phyloP scores from a whole-genome alignment of 1,284 basidiomycete genomes.

The Phlebopus sp. region DNA sequence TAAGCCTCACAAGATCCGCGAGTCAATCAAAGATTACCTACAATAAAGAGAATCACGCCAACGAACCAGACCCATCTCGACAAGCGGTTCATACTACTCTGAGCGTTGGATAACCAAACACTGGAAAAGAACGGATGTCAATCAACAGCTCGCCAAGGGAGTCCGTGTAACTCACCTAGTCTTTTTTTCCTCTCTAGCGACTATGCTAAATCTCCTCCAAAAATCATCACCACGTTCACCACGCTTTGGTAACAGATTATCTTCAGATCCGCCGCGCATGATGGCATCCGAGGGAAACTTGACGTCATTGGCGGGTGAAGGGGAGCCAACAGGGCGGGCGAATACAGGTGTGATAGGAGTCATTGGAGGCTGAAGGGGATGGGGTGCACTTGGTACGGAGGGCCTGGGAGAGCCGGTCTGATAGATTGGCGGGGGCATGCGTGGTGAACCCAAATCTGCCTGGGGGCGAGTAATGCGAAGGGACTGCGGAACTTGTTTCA shows the following conservation, averaged over 20 bases:
- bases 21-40: constrained; percentile 28
- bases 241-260: constrained; percentile 58
- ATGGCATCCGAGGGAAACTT: constrained; percentile 55
- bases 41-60: constrained; percentile 56
- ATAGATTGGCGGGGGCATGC: constrained; percentile 35
- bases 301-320: constrained; percentile 39
- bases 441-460: constrained; percentile 21
- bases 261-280: constrained; percentile 67
- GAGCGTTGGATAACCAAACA: constrained; percentile 65
- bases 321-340: constrained; percentile 55
- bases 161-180: constrained; percentile 45
- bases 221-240: constrained; percentile 78
- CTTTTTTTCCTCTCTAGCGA: constrained; percentile 67
- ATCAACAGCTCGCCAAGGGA: background rate
- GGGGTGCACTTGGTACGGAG: constrained; percentile 48
- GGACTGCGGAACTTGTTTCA: constrained; percentile 41
- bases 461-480: constrained; percentile 25
- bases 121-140: constrained; percentile 32
- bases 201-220: constrained; percentile 81
- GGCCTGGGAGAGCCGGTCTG: constrained; percentile 31
- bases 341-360: constrained; percentile 78
- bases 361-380: constrained; percentile 70
- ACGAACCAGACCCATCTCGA: constrained; percentile 69
- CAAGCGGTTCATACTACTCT: constrained; percentile 47
- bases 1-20: background rate